phyloP scores from a whole-genome alignment of 371 early-diverging fungal genomes.

The Chytridiales sp. region DNA sequence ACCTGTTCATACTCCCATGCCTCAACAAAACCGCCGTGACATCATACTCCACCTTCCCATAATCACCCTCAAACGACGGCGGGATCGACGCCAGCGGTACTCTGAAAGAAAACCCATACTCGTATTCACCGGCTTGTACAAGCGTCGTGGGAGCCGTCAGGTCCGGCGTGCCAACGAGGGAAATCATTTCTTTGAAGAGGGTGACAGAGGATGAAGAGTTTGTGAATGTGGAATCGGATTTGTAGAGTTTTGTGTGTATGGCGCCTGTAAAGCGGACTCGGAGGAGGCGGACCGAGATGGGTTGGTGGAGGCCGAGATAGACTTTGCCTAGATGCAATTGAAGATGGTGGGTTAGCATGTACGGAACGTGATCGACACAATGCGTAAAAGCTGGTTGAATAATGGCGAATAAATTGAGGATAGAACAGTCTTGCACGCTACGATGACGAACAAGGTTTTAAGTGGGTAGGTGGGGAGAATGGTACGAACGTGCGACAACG shows the following conservation, averaged over 20 bases:
- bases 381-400: no score
- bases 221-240: slow-evolving; percentile 16
- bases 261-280: slow-evolving; percentile 31
- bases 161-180: slow-evolving; percentile 16
- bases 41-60: slow-evolving; percentile 34
- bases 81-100: slow-evolving; percentile 38
- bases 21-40: slow-evolving; percentile 25
- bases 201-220: slow-evolving; percentile 8
- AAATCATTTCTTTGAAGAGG: slow-evolving; percentile 31
- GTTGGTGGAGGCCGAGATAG: slow-evolving; percentile 6
- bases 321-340: slow-evolving; percentile 32
- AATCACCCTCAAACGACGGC: slow-evolving; percentile 37
- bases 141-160: slow-evolving; percentile 1
- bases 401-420: no score
- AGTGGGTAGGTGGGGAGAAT: no score
- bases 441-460: no score
- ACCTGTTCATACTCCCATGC: slow-evolving; percentile 13
- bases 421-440: no score
- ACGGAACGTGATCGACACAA: background rate
- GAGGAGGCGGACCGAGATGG: slow-evolving; percentile 18
- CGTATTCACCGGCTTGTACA: slow-evolving; percentile 26
- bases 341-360: slow-evolving; percentile 1
- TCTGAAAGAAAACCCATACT: slow-evolving; percentile 38
- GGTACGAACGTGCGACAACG: no score
- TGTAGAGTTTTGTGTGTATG: slow-evolving; percentile 24